Evolutionary conservation across 2,329 filamentous ascomycete genomes (phyloP).

Genomic region (Aurifilum marmelostoma): DNA sequence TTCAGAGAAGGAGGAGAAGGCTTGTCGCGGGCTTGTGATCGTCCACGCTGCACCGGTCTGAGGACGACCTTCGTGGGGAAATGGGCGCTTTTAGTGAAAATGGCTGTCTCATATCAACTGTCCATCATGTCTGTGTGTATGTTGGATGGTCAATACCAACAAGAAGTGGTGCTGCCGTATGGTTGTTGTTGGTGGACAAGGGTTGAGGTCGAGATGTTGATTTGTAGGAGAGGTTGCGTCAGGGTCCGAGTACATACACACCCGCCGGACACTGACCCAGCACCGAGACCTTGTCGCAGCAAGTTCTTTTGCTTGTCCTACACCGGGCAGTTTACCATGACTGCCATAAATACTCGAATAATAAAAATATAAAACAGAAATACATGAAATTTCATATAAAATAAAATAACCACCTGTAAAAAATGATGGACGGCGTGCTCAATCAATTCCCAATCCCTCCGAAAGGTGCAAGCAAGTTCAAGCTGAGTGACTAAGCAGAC

Average conservation of each 20-base stretch:
- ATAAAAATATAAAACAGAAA: neutral
- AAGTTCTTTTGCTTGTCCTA: too few species aligned
- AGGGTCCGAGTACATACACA: neutral
- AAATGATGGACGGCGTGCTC: too few species aligned
- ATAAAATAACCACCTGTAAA: neutral
- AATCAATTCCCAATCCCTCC: too few species aligned
- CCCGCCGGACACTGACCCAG: too few species aligned
- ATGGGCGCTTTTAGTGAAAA: neutral
- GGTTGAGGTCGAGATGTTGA: neutral
- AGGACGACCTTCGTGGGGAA: neutral
- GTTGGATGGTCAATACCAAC: neutral
- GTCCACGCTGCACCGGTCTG: neutral
- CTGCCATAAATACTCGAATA: neutral
- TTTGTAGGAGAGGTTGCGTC: neutral
- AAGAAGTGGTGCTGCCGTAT: neutral
- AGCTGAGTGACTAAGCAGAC: neutral
- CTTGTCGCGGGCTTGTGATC: neutral
- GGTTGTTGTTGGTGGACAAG: neutral
- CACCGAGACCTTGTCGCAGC: too few species aligned
- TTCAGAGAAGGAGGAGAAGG: neutral
- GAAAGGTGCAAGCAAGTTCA: neutral
- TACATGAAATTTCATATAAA: too few species aligned
- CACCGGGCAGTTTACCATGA: too few species aligned
- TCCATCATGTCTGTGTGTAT: slow-evolving; percentile 16
- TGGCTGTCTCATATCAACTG: slow-evolving; percentile 13